A percentile compares a stretch with the other conserved stretches of the same genome.
These are phyloP conservation scores for Blastomyces emzantsi DNA, from an alignment of 2,329 filamentous ascomycete genomes.

Conservation along the genomic window DNA sequence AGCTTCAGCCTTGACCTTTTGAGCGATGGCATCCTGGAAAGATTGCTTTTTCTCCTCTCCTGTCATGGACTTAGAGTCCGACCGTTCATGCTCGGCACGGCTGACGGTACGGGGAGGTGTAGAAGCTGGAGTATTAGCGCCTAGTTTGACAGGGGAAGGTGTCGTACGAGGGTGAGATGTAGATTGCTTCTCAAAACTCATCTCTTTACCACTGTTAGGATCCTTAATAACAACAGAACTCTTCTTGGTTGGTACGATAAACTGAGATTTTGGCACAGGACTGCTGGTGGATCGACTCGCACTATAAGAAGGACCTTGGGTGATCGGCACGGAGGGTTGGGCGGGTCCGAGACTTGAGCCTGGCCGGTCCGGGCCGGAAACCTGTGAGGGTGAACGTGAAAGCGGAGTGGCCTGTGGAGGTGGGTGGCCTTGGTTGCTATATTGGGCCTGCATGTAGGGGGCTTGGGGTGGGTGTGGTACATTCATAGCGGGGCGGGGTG, in stretches of 20 bases:
- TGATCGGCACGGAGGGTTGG: conserved; percentile 39
- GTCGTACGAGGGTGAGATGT: conserved; percentile 49
- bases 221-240: conserved; percentile 73
- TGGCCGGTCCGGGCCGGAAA: conserved; percentile 59
- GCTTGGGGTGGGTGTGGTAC: conserved; percentile 37
- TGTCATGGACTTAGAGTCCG: conserved; percentile 66
- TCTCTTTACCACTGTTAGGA: conserved; percentile 65
- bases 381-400: conserved; percentile 75
- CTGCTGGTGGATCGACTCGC: conserved; percentile 49
- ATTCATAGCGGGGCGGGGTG: conserved; percentile 40
- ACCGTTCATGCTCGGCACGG: conserved; percentile 55
- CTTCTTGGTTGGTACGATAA: conserved; percentile 55
- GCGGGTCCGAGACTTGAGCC: conserved; percentile 53
- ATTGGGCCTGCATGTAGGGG: conserved; percentile 45
- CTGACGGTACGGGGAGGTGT: conserved; percentile 70
- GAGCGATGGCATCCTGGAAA: conserved; percentile 49
- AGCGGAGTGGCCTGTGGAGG: conserved; percentile 57
- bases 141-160: conserved; percentile 45
- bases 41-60: conserved; percentile 74
- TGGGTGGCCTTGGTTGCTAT: conserved; percentile 36
- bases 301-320: conserved; percentile 32
- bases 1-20: conserved; percentile 34
- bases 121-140: conserved; percentile 53
- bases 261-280: conserved; percentile 53
- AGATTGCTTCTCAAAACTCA: conserved; percentile 59